These are phyloP conservation scores for Zelonia costaricensis DNA, from an alignment of 208 protist species.

Conservation along the genomic window DNA sequence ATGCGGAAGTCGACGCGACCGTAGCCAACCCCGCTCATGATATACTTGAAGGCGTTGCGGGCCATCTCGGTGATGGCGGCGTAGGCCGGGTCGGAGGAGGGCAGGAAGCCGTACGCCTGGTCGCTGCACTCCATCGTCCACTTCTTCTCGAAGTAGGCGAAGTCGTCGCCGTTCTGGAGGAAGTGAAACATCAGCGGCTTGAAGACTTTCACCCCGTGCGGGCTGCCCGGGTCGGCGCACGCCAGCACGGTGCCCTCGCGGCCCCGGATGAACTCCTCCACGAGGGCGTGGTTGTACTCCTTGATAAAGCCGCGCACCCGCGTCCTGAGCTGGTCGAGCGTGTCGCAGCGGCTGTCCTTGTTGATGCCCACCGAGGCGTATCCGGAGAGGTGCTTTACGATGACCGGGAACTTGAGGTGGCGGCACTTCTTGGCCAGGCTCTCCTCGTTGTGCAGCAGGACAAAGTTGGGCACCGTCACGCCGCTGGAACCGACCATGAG, in stretches of 20 bases:
- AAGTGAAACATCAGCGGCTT: conserved; percentile 88
- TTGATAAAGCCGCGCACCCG: conserved; percentile 71
- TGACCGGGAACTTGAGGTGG: conserved; percentile 87
- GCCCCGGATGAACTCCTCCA: conserved; percentile 90
- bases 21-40: conserved; percentile 88
- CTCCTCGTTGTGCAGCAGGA: conserved; percentile 66
- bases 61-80: conserved; percentile 72
- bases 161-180: conserved; percentile 71
- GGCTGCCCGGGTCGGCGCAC: conserved; percentile 70
- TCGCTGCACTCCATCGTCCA: conserved; percentile 79
- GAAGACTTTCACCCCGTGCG: conserved; percentile 81
- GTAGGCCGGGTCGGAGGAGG: conserved; percentile 74
- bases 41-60: conserved; percentile 77
- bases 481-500: conserved; percentile 76
- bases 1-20: conserved; percentile 90
- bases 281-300: conserved; percentile 81
- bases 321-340: conserved; percentile 69
- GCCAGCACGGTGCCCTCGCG: conserved; percentile 85
- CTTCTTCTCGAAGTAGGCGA: conserved; percentile 91
- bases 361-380: conserved; percentile 88
- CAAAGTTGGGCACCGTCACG: conserved; percentile 83
- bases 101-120: conserved; percentile 64
- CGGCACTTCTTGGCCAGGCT: conserved; percentile 82
- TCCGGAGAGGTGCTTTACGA: conserved; percentile 87
- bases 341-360: conserved; percentile 85